Base-by-base conservation (phyloP, 2,329 filamentous ascomycete genomes). In the Fusarium siculi region DNA sequence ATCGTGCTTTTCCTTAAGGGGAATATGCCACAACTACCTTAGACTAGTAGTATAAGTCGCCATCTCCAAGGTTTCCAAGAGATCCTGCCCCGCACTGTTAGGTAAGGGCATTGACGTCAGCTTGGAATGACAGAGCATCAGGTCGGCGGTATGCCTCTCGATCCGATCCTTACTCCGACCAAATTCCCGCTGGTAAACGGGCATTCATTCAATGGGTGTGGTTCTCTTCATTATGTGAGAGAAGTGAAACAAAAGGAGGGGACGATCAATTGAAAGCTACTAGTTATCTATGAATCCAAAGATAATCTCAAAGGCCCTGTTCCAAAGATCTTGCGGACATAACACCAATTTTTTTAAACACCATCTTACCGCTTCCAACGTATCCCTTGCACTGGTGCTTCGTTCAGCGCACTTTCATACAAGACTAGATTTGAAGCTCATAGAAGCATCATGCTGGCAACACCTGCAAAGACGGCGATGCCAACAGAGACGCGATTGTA, bases 151-250 rank as follows among this genome's bases (percentile, higher is more conserved):
- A 74, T 61, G 19, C 34, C 21, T 23, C 37, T 37, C 46, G 36
- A 32, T 64, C 71, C 66, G 71, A 73, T 58, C 39, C 30, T 57
- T 72, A 66, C 39, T 55, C 71, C 71, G 71, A 74, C 42, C 19
- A 37, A 54, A 46, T 60, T 49, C 23, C 56, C 57, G 50, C 21
- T 25, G 19, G 37, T 19, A 19, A n/a, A 39, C 66, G 70, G 53
- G 19, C 25, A 59, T 49, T 66, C 25, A 59, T 49, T 66, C 56
- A 28, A 39, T 25, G 36, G 37, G 42, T 25, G 39, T 49, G 43
- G 66, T 60, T 40, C 36, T 34, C 15, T 23, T 28, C 28, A 63
- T 47, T 7, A 16, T 40, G 36, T 30, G 34, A 50, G n/a, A n/a
- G 16, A 39, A 34, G 32, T 46, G 21, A 42, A 40, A 56, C 46